Percentiles rank a stretch among this genome's conserved stretches.
Evolutionary conservation across 2,329 filamentous ascomycete species (phyloP).

Genomic region (Cordyceps cicadae): DNA sequence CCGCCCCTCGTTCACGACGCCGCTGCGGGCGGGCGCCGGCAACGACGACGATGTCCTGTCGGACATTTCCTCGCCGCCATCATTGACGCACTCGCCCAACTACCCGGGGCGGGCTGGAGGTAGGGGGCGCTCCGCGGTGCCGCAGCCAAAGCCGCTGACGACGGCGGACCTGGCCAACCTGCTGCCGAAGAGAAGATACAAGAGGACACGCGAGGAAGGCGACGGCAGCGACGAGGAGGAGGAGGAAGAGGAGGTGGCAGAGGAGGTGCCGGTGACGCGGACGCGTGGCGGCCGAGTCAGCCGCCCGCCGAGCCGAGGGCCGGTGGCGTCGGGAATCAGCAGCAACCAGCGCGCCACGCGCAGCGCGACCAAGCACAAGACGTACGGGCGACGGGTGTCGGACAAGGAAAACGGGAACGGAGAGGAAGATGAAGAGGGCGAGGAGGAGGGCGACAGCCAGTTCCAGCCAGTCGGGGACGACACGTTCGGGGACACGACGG

Average conservation of each 20-base stretch:
- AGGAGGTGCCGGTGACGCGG: constrained; percentile 16
- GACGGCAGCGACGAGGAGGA: constrained; percentile 43
- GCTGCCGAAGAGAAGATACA: constrained; percentile 44
- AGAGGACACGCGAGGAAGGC: constrained; percentile 33
- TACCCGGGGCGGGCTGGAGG: constrained; percentile 23
- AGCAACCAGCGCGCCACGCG: constrained; percentile 13
- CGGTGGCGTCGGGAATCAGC: constrained; percentile 12
- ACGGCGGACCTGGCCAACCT: constrained; percentile 47
- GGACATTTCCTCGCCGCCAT: constrained; percentile 55
- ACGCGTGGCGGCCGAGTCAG: constrained; percentile 15
- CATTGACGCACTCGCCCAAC: constrained; percentile 59
- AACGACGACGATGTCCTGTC: constrained; percentile 29
- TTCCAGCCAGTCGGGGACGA: constrained; percentile 39
- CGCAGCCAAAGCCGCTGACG: constrained; percentile 34
- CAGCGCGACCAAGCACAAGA: constrained; percentile 24
- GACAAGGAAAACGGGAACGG: constrained; percentile 49
- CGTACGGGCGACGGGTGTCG: constrained; percentile 43
- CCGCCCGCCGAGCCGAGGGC: constrained; percentile 2
- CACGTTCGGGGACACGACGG: constrained; percentile 28
- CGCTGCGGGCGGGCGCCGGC: constrained; percentile 25
- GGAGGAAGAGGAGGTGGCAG: constrained; percentile 15
- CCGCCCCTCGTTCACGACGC: constrained; percentile 29
- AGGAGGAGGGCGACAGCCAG: constrained; percentile 25
- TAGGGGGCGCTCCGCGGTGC: no score
- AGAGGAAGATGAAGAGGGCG: constrained; percentile 25